These are phyloP conservation scores for Ophiocordyceps polyrhachis-furcata DNA, from an alignment of 2,329 filamentous ascomycete species.

Conservation along the genomic window DNA sequence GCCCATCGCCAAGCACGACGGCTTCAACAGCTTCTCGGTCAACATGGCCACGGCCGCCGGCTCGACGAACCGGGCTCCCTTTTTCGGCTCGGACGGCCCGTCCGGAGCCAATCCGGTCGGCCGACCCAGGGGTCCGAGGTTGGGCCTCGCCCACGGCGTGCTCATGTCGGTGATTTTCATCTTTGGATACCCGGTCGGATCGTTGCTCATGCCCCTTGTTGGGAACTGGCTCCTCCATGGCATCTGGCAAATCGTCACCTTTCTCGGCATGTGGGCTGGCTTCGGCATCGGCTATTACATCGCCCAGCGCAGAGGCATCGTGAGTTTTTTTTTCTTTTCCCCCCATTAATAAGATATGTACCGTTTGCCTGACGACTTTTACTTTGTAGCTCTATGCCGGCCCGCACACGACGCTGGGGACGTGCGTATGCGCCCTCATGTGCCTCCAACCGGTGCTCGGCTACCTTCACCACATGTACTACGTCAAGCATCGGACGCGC, in stretches of 20 bases:
- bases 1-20: conserved; percentile 27
- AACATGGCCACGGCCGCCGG: conserved; percentile 29
- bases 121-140: conserved; percentile 1
- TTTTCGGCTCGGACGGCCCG: conserved; percentile 10
- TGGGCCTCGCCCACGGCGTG: conserved; percentile 27
- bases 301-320: conserved; percentile 10
- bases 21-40: conserved; percentile 22
- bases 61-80: conserved; percentile 32
- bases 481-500: conserved; percentile 25
- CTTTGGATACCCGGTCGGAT: conserved; percentile 39
- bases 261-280: conserved; percentile 39
- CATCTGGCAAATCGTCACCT: conserved; percentile 32
- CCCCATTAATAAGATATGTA: not conserved
- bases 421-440: conserved; percentile 33
- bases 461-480: conserved; percentile 36
- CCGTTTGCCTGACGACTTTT: not conserved
- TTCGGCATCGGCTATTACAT: conserved; percentile 37
- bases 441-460: conserved; percentile 40
- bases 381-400: conserved; percentile 27
- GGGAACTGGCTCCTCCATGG: conserved; percentile 40
- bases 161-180: conserved; percentile 43
- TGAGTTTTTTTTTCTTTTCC: not conserved
- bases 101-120: not conserved
- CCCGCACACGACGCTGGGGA: conserved; percentile 37
- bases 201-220: conserved; percentile 39